Evolutionary conservation across 768 basidiomycete species (phyloP), one percentile per base, ranked within the genome.

Genomic region (Clathrus columnatus): DNA sequence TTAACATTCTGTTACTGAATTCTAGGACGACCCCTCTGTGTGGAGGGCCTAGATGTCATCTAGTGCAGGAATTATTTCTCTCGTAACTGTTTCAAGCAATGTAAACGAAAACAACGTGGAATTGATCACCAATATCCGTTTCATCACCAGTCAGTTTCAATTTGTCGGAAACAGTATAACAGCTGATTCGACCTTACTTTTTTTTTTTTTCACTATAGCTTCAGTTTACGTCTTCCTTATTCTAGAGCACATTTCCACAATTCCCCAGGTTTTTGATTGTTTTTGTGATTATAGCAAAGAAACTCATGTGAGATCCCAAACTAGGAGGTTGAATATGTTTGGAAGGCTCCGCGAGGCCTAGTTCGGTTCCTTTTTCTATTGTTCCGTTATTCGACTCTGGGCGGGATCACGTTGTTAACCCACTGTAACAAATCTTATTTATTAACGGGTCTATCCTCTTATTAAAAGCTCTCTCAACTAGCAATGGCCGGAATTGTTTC

Each of bases 241-340:
- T 27, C 21, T 55, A 45, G 54, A 55, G 21, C 54, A 55, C 26
- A 17, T 55, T 29, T 44, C 54, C 14, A 47, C 24, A 20, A 24
- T 55, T 7, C 54, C 54, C n/a, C 17, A 55, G 46, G 54, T 55
- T 20, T 30, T 30, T 2, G n/a, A 24, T 5, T 7, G 10, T 14
- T 20, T 20, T 27, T 26, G 30, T 27, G 17, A 17, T 5, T 4
- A 26, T 21, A 10, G 14, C 14, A 26, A 26, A 17, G 24, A 8
- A 50, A 2, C 23, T 50, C 49, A 48, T 48, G 10, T 48, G 21
- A 50, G 41, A 2, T 4, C 17, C n/a, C 36, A 36, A 36, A 16
- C 29, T 24, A 55, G 54, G 54, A 55, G 46, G 24, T 55, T 47
- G 54, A 55, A 21, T 53, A 26, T 27, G 23, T 55, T 29, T 55